Evolutionary conservation across 805 yeast species (phyloP), one percentile per base, ranked within the genome.

Genomic region (Schwanniomyces pseudopolymorphus): DNA sequence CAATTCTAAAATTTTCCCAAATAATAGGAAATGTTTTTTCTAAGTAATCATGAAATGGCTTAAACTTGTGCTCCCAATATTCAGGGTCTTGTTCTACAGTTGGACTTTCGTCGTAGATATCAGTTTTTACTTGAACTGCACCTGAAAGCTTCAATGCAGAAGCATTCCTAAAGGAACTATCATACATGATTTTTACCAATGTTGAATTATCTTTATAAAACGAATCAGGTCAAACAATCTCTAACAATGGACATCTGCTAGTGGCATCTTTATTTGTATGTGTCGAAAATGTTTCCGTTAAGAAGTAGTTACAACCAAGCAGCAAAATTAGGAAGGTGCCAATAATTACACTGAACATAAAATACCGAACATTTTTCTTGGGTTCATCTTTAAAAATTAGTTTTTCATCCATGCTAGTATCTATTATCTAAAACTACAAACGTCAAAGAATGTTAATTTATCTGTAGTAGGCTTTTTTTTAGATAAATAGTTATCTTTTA

Each of bases 221-320:
- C 13, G 59, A 51, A 9, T 40, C 47, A 2, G 75, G 75, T 31
- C 69, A 50, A 28, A 57, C 39, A 42, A 39, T 33, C 14, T 44
- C 44, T 39, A 37, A 37, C 22, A 39, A 42, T 31, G 28, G 36
- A 33, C 47, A 42, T 36, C n/a, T n/a, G n/a, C n/a, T n/a, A n/a
- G n/a, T n/a, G n/a, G n/a, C n/a, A n/a, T n/a, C n/a, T n/a, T n/a
- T n/a, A n/a, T n/a, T n/a, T n/a, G n/a, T n/a, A n/a, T n/a, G n/a
- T n/a, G n/a, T n/a, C n/a, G n/a, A n/a, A n/a, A n/a, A n/a, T n/a
- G n/a, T n/a, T n/a, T n/a, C n/a, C n/a, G n/a, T n/a, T 28, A 13
- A 28, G 6, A 6, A 28, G 16, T 13, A n/a, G 6, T 13, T 28
- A 8, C 8, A 8, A 3, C 33, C 33, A 13, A 5, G 13, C 2